These are phyloP conservation scores for Guillardia theta DNA, from an alignment of 78 protist genomes.

Conservation along the genomic window DNA sequence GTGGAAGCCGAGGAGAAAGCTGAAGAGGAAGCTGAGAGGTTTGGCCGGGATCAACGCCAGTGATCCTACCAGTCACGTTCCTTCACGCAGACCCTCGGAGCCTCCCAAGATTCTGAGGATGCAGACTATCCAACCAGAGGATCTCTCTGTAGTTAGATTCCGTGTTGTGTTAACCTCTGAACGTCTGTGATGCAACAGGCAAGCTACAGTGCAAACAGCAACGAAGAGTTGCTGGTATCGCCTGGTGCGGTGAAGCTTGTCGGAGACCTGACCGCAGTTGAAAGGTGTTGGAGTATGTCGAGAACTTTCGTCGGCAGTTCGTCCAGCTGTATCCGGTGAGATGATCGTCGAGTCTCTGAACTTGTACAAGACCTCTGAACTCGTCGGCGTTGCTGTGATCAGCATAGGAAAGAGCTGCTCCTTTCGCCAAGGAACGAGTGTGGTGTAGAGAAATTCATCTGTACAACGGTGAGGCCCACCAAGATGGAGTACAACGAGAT, in stretches of 20 bases:
- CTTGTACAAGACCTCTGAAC: not conserved
- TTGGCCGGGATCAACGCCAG: too few species aligned
- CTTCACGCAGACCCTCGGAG: not conserved
- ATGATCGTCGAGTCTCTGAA: not conserved
- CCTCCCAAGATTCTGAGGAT: not conserved
- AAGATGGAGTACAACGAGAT: slow-evolving; percentile 49
- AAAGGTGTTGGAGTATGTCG: not conserved
- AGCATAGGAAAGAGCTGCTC: not conserved
- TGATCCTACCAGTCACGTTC: too few species aligned
- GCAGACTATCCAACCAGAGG: not conserved
- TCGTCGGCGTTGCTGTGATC: not conserved
- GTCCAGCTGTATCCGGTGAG: slow-evolving; percentile 35
- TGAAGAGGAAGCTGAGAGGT: too few species aligned
- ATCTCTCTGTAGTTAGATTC: not conserved
- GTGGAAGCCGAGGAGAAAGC: too few species aligned
- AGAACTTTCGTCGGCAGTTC: slow-evolving; percentile 28
- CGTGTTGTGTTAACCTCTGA: not conserved
- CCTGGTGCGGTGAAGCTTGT: too few species aligned
- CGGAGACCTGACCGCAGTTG: too few species aligned
- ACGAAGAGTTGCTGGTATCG: not conserved
- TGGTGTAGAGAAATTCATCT: slow-evolving; percentile 56
- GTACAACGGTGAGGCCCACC: slow-evolving; percentile 68
- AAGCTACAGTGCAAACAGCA: not conserved
- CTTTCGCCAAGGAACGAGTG: slow-evolving; percentile 50
- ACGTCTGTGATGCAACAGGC: not conserved